Conservation (phyloP, 768 basidiomycete genomes). For the Austroboletus eburneus region DNA sequence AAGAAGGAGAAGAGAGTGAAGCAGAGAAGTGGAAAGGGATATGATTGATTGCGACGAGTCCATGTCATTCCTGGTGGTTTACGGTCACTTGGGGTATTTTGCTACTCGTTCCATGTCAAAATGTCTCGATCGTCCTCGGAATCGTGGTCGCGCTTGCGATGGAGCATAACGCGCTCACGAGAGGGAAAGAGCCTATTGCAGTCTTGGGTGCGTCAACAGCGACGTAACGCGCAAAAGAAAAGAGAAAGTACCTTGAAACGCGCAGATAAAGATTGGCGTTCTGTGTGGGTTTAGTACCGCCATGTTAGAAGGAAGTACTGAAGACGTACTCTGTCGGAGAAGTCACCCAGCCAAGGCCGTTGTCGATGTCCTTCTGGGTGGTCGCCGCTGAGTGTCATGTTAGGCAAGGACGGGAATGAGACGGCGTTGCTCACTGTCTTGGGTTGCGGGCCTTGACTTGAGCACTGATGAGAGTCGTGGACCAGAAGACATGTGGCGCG, state of each 20-base stretch:
- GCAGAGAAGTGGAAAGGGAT: conserved; percentile 90
- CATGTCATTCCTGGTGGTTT: too few species aligned
- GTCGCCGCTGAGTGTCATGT: conserved; percentile 40
- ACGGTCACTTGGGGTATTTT: too few species aligned
- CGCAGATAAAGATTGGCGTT: conserved; percentile 81
- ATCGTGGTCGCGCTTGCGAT: conserved; percentile 71
- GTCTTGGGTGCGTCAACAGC: conserved; percentile 33
- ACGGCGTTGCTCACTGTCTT: conserved; percentile 24
- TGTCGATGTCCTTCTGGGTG: conserved; percentile 48
- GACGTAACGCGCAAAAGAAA: not conserved
- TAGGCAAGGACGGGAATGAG: not conserved
- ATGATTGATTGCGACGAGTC: conserved; percentile 46
- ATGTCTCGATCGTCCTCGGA: conserved; percentile 50
- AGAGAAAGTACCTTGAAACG: conserved; percentile 43
- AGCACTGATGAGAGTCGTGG: conserved; percentile 33
- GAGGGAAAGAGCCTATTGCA: conserved; percentile 73
- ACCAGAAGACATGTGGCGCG: conserved; percentile 21
- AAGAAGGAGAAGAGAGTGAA: conserved; percentile 80
- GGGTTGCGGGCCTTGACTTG: conserved; percentile 30
- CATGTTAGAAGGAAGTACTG: not conserved
- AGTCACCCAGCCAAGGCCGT: conserved; percentile 57
- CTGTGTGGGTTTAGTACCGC: conserved; percentile 33
- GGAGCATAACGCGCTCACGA: conserved; percentile 61
- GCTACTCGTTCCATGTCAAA: conserved; percentile 69
- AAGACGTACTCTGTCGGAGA: conserved; percentile 56